A percentile compares a stretch with the other conserved stretches of the same genome.
Evolutionary conservation across 805 yeast species (phyloP).

Genomic region (Suhomyces prunicola): DNA sequence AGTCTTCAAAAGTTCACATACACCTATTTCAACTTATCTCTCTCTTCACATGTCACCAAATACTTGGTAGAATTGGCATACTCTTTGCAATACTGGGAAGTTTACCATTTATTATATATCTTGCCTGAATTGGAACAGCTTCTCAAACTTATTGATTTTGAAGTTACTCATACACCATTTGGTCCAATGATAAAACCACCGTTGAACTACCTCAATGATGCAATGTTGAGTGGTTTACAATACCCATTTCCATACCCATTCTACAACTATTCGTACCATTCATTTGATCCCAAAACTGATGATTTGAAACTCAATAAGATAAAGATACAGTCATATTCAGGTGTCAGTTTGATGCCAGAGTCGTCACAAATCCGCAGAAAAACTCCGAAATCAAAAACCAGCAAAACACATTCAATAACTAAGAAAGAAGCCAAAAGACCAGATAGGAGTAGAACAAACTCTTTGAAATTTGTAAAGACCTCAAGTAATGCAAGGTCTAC

Average conservation of each 20-base stretch:
- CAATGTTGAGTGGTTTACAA: conserved; percentile 39
- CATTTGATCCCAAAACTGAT: conserved; percentile 25
- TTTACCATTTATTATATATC: conserved; percentile 35
- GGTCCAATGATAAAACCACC: conserved; percentile 42
- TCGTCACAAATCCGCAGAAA: not conserved
- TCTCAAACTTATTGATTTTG: conserved; percentile 33
- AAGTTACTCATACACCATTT: conserved; percentile 31
- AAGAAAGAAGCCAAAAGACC: not conserved
- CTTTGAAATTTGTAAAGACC: not conserved
- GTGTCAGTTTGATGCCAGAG: conserved; percentile 24
- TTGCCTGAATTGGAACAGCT: conserved; percentile 33
- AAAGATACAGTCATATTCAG: conserved; percentile 34
- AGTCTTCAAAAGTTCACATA: conserved; percentile 27
- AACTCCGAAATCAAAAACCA: not conserved
- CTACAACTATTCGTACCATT: conserved; percentile 43
- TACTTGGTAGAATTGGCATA: conserved; percentile 38
- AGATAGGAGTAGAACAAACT: not conserved
- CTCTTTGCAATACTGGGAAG: conserved; percentile 42
- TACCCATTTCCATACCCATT: conserved; percentile 46
- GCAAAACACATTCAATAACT: not conserved
- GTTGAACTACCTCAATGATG: conserved; percentile 30
- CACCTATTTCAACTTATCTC: conserved; percentile 35
- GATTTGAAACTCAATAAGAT: conserved; percentile 25
- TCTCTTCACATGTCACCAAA: conserved; percentile 39
- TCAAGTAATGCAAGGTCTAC: not conserved